Base-by-base conservation (phyloP, 176 grass and related monocot species). In the Aegilops sharonensis region DNA sequence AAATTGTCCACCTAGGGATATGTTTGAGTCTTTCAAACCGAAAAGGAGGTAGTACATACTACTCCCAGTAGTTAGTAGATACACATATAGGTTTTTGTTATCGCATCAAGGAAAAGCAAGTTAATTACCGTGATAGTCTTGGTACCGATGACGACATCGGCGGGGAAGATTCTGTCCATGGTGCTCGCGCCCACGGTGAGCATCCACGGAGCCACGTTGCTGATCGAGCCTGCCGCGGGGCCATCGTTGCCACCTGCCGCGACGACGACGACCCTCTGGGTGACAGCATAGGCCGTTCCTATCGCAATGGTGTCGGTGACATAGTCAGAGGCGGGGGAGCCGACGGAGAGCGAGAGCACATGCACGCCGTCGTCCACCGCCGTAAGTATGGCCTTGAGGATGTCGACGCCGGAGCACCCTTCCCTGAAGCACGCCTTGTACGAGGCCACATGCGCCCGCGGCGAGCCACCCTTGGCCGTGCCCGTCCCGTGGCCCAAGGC, bases 131-230 rank as follows among this genome's bases (percentile, higher is more conserved):
- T 61, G 17, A 96, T 72, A 39, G 52, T 77, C 8, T 0, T 47
- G 29, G 11, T 64, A 3, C 37, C 48, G 72, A 91, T 86, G 64
- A 10, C 20, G 31, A 88, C 40, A 2, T 79, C 75, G 0, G 89
- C 78, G 0, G 91, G 87, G 42, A 96, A 94, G 11, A 79, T 70
- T 71, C 91, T 85, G 32, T 96, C 94, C 89, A 92, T 93, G 43
- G 94, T 94, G 89, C 94, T 96, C 1, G 91, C 94, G 0, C 56
- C 94, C 21, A 96, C 91, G 4, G 94, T 96, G 24, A 96, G 68
- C 20, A 96, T 92, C 94, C 94, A 96, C 0, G 94, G 94, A 1
- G 89, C 86, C 8, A 84, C 21, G 23, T 96, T 96, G 62, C 56
- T 59, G 0, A 78, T 85, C 1, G 94, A 68, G 20, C 85, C 64